Conservation (phyloP, 805 yeast genomes). For the Metschnikowia similis region DNA sequence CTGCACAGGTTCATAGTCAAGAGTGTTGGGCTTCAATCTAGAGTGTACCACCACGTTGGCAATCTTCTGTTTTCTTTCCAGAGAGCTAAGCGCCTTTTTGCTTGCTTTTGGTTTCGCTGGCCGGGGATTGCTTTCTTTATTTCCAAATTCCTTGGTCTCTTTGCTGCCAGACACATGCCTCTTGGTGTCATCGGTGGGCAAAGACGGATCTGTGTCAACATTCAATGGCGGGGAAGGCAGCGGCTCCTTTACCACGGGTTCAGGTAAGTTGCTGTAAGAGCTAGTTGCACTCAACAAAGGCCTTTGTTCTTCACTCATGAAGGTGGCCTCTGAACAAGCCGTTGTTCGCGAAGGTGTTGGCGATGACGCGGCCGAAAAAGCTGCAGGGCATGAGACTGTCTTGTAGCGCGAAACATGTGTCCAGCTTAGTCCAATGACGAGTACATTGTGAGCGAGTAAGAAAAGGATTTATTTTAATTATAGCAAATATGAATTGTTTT, state of each 20-base stretch:
- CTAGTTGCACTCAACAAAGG: background rate
- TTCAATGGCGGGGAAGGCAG: background rate
- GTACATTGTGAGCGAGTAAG: background rate
- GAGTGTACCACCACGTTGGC: conserved; percentile 32
- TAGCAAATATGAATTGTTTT: background rate
- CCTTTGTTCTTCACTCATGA: background rate
- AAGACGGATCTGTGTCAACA: background rate
- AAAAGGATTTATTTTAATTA: background rate
- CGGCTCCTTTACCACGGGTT: background rate
- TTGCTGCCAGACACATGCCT: background rate
- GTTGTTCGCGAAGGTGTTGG: background rate
- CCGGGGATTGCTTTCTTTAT: conserved; percentile 16
- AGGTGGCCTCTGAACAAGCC: background rate
- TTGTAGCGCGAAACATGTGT: too few species aligned
- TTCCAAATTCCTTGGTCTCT: background rate
- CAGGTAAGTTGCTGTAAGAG: background rate
- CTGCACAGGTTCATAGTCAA: conserved; percentile 15
- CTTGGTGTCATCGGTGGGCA: background rate
- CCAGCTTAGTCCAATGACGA: too few species aligned
- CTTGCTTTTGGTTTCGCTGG: conserved; percentile 26
- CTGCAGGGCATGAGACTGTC: too few species aligned
- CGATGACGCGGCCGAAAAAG: background rate
- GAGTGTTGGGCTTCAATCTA: conserved; percentile 34
- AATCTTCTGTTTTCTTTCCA: conserved; percentile 22
- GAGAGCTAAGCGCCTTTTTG: conserved; percentile 15